A percentile compares a stretch with the other conserved stretches of the same genome.
Evolutionary conservation across 2,329 filamentous ascomycete genomes (phyloP).

Genomic region (Herpotrichia juniperi): DNA sequence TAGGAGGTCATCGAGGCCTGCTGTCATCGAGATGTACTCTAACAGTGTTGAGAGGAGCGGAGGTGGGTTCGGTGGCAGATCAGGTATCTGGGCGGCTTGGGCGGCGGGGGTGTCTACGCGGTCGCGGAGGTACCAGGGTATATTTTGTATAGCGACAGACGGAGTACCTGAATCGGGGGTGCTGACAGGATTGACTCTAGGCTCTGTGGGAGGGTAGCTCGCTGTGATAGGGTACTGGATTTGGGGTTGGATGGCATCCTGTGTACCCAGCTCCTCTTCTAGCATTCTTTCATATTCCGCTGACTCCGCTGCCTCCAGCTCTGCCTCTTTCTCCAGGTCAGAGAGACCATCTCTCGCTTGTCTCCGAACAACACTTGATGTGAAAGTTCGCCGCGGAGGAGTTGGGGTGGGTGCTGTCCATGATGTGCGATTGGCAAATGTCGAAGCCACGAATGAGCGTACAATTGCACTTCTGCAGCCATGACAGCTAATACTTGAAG

Average conservation of each 20-base stretch:
- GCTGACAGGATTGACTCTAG: neutral
- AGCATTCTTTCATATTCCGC: neutral
- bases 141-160: conserved; percentile 17
- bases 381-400: conserved; percentile 22
- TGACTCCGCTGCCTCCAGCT: neutral
- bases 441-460: conserved; percentile 4
- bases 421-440: conserved; percentile 15
- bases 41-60: conserved; percentile 74
- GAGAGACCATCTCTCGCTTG: conserved; percentile 2
- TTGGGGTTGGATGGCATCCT: neutral
- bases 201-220: neutral
- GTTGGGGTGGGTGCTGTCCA: conserved; percentile 7
- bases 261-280: neutral
- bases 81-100: conserved; percentile 64
- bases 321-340: neutral
- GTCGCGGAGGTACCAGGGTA: conserved; percentile 88
- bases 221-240: neutral
- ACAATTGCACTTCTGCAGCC: conserved; percentile 23
- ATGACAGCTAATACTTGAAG: conserved; percentile 30
- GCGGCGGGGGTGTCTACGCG: conserved; percentile 55
- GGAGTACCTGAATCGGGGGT: conserved; percentile 1
- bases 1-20: conserved; percentile 82
- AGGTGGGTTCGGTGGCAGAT: conserved; percentile 72
- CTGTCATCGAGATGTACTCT: conserved; percentile 78
- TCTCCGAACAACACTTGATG: conserved; percentile 21